Evolutionary conservation across 2,329 filamentous ascomycete species (phyloP).

Genomic region (Aspergillus brasiliensis): DNA sequence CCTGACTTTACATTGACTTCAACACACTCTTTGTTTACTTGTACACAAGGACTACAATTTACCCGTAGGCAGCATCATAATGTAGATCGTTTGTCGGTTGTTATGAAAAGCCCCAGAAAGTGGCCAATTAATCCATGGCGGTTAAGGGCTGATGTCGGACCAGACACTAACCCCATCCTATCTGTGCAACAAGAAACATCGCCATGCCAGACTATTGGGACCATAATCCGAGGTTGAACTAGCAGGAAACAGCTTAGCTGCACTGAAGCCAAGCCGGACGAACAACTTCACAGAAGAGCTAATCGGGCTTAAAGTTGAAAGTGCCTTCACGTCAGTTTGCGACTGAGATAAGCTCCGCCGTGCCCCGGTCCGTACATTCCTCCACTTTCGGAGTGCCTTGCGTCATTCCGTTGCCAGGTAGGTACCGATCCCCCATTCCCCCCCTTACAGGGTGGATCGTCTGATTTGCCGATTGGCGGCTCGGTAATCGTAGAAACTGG

Average conservation of each 20-base stretch:
- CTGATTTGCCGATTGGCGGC: conserved; percentile 6
- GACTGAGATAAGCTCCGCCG: conserved; percentile 9
- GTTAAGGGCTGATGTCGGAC: background rate
- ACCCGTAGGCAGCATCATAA: background rate
- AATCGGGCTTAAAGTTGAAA: conserved; percentile 14
- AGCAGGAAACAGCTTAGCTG: conserved; percentile 5
- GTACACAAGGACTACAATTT: background rate
- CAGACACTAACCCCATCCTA: background rate
- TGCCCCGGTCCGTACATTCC: background rate
- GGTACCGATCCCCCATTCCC: background rate
- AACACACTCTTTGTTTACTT: background rate
- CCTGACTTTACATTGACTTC: background rate
- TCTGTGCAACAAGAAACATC: background rate
- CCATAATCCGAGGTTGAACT: background rate
- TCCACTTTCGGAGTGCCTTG: conserved; percentile 7
- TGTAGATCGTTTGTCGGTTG: background rate
- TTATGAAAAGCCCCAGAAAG: background rate
- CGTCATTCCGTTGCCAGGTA: conserved; percentile 12
- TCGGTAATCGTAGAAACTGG: background rate
- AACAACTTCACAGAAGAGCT: conserved; percentile 9
- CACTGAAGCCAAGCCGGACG: conserved; percentile 6
- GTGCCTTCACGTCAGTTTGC: conserved; percentile 1
- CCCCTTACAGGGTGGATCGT: conserved; percentile 9
- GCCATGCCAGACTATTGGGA: background rate
- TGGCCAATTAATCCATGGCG: background rate